Base-by-base conservation (phyloP, 768 basidiomycete genomes). In the Chalciporus sphaerocephalus region DNA sequence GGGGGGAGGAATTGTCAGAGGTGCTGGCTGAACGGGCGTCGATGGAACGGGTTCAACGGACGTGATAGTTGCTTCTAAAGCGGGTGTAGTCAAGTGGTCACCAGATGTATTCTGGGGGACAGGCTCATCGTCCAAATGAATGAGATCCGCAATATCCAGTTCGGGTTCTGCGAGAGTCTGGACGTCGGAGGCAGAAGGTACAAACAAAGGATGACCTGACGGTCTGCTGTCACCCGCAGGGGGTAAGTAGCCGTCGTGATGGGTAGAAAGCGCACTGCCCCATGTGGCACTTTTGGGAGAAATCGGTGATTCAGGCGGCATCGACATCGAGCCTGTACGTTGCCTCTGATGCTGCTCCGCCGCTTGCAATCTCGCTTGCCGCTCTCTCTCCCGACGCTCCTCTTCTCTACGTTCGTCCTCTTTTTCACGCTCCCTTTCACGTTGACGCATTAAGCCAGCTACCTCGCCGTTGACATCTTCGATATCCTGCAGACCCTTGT, bases 401-500 rank as follows among this genome's bases (percentile, higher is more conserved):
- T 52, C 58, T 46, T 56, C 58, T 5, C 82, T 72, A 50, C 80
- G 74, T 43, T 85, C 83, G 46, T 85, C 81, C 61, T 84, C 81
- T 21, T 72, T 75, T 57, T 80, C 79, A 40, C 74, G 73, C 54
- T 81, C 77, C 37, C 74, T 71, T 56, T 87, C 86, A 17, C 74
- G 67, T 36, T 71, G 65, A 30, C 62, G 66, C n/a, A 55, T 20
- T 55, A 71, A 66, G 38, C 53, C 46, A 20, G 45, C 42, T 16
- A 65, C 65, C 52, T 81, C 78, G 12, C 81, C 84, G 54, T 80
- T 79, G 44, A 84, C 67, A 62, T 83, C 83, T 64, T 95, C 92
- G 58, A 95, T 91, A 57, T 91, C 85, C 72, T 93, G 85, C 51
- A 93, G 68, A 42, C 92, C 92, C 68, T 95, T 95, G 73, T 93